Evolutionary conservation across 2,329 filamentous ascomycete species (phyloP), one percentile per base, ranked within the genome.

Genomic region (Sordariomycetes sp.): DNA sequence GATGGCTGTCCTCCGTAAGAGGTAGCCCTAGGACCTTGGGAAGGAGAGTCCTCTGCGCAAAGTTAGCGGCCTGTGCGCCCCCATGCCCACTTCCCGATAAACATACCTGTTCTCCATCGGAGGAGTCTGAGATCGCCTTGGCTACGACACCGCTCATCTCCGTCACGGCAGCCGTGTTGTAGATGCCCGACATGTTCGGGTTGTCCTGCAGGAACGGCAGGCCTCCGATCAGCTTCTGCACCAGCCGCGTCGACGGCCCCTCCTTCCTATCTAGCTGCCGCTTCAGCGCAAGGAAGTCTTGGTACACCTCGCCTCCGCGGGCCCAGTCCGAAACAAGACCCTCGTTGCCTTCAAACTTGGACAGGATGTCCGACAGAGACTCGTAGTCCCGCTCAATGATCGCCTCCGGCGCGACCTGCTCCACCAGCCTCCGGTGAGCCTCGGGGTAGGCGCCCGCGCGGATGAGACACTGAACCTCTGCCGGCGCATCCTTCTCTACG

Each of bases 321-420:
- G 82, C 74, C 94, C 94, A 96, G 56, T 86, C 84, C 12, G 78
- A 71, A 35, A 95, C 84, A 22, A 75, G 72, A 42, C 77, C 72
- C 35, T 82, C 78, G 32, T 79, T 82, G 1, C 76, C 77, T 55
- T 84, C 72, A 65, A 99, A 96, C 59, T 85, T 83, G 20, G 77
- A 75, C 42, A 97, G 78, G 45, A 96, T 75, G 35, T 78, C 74
- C 48, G 81, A 79, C 1, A 97, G 74, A 1, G 78, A 78, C 22
- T 80, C 77, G 64, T 89, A 92, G 67, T 96, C 86, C 51, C 86
- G 84, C 65, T 89, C 87, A 60, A 99, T 87, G 61, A 99, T 80
- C 12, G 89, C 83, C 32, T 79, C 77, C 0, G 94, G 94, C 0
- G 89, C 94, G 34, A 97, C 90, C 62, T 86, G 80, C 61, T 82